Percentiles rank a stretch among this genome's conserved stretches.
phyloP scores from a whole-genome alignment of 768 basidiomycete species.

The Leccinellum luteum region DNA sequence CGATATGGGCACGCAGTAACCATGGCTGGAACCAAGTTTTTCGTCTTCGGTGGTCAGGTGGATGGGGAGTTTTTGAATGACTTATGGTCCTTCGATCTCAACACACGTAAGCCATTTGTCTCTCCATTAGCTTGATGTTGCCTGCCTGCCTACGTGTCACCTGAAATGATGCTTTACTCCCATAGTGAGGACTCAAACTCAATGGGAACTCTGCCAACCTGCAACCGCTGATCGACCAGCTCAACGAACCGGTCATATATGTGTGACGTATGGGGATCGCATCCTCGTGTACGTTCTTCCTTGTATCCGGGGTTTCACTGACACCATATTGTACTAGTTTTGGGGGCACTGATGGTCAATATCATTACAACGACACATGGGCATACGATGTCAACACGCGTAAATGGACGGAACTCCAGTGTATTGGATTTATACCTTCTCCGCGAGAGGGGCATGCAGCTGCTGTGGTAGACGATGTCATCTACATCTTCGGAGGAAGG shows the following conservation, averaged over 20 bases:
- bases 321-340: slow-evolving; percentile 54
- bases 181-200: slow-evolving; percentile 76
- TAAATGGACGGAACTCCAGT: slow-evolving; percentile 88
- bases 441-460: slow-evolving; percentile 97
- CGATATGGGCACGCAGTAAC: slow-evolving; percentile 96
- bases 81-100: slow-evolving; percentile 94
- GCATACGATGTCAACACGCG: slow-evolving; percentile 78
- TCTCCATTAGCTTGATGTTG: not conserved
- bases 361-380: slow-evolving; percentile 99
- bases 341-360: slow-evolving; percentile 97
- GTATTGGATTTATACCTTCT: slow-evolving; percentile 95
- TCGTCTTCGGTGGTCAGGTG: slow-evolving; percentile 95
- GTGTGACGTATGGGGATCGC: slow-evolving; percentile 77
- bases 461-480: slow-evolving; percentile 93
- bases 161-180: slow-evolving; percentile 3
- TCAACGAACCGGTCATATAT: slow-evolving; percentile 88
- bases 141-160: not conserved
- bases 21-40: slow-evolving; percentile 89
- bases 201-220: slow-evolving; percentile 81
- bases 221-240: slow-evolving; percentile 62
- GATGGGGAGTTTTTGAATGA: slow-evolving; percentile 94
- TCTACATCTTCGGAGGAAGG: slow-evolving; percentile 96
- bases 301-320: slow-evolving; percentile 17
- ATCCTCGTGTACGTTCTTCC: slow-evolving; percentile 68
- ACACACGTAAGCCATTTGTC: slow-evolving; percentile 63